phyloP scores from a whole-genome alignment of 2,329 filamentous ascomycete genomes.

The Monosporascus sp. region DNA sequence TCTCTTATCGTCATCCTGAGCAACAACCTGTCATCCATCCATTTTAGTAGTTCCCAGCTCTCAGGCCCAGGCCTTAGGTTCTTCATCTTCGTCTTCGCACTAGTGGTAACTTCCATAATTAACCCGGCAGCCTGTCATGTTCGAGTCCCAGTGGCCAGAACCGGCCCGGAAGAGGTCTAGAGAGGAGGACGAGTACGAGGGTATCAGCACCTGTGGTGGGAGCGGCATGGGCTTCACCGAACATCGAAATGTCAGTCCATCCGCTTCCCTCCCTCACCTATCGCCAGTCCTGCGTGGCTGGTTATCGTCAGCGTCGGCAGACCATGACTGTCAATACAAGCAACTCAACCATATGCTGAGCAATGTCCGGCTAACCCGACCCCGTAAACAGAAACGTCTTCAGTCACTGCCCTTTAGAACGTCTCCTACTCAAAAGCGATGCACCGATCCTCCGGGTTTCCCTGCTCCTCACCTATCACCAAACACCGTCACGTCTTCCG shows the following conservation, averaged over 20 bases:
- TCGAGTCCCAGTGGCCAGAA: conserved; percentile 14
- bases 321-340: background rate
- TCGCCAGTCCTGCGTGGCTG: background rate
- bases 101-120: background rate
- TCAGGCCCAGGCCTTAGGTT: too few relatives aligned
- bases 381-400: conserved; percentile 44
- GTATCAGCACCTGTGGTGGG: conserved; percentile 10
- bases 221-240: conserved; percentile 23
- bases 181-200: conserved; percentile 21
- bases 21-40: background rate
- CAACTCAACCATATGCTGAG: background rate
- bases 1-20: background rate
- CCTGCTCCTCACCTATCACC: conserved; percentile 22
- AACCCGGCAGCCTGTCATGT: conserved; percentile 7
- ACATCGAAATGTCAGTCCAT: conserved; percentile 27
- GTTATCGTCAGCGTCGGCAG: background rate
- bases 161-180: conserved; percentile 22
- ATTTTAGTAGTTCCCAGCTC: background rate
- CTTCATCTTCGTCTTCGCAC: too few relatives aligned
- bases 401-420: conserved; percentile 48
- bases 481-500: conserved; percentile 34
- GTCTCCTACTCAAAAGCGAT: conserved; percentile 36
- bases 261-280: background rate
- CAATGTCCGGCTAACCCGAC: conserved; percentile 4
- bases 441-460: conserved; percentile 24